These are phyloP conservation scores for Amanita jacksonii DNA, from an alignment of 768 basidiomycete species.

Conservation along the genomic window DNA sequence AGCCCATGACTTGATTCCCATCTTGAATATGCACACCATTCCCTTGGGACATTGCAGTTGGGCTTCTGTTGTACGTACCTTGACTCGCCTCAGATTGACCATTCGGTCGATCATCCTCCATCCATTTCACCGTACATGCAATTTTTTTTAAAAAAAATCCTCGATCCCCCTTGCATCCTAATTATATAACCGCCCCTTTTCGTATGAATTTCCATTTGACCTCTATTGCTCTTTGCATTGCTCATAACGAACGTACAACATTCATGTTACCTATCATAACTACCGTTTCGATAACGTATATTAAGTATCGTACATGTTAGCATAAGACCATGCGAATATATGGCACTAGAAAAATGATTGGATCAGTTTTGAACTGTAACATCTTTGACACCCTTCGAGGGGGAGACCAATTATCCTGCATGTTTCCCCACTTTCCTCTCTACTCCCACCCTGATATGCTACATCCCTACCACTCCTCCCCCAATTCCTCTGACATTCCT, in stretches of 20 bases:
- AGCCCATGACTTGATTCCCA: slow-evolving; percentile 11
- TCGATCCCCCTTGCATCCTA: neutral
- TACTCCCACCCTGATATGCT: slow-evolving; percentile 17
- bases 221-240: slow-evolving; percentile 7
- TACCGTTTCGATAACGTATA: slow-evolving; percentile 7
- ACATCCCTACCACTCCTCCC: slow-evolving; percentile 26
- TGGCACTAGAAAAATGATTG: slow-evolving; percentile 4
- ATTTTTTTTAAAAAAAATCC: neutral
- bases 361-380: slow-evolving; percentile 1
- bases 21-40: slow-evolving; percentile 19
- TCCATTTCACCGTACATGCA: neutral
- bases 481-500: slow-evolving; percentile 57
- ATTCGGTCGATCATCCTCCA: neutral
- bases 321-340: slow-evolving; percentile 5
- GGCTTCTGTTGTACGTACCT: neutral
- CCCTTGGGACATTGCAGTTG: slow-evolving; percentile 10
- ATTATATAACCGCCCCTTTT: neutral
- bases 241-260: slow-evolving; percentile 6
- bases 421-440: slow-evolving; percentile 26
- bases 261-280: slow-evolving; percentile 9
- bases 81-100: neutral
- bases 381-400: neutral
- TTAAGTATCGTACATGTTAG: slow-evolving; percentile 5
- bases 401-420: too few species aligned
- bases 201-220: too few species aligned